Conservation (phyloP, 1,284 basidiomycete species). For the Mycena sp. region DNA sequence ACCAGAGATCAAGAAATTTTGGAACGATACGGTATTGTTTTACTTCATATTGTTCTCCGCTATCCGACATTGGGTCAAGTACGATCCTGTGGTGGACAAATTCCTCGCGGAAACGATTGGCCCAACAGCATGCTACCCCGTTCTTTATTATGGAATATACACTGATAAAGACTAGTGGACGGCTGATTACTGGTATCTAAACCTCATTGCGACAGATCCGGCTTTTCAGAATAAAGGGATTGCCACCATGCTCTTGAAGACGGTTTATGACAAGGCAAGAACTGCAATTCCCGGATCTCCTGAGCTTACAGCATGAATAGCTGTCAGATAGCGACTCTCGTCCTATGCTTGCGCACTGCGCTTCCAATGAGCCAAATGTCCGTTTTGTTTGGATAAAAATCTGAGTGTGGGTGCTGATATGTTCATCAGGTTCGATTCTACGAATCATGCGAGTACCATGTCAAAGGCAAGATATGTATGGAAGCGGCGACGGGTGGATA, state of each 20-base stretch:
- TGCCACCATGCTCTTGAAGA: conserved; percentile 23
- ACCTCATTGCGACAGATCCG: conserved; percentile 20
- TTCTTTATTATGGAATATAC: not conserved
- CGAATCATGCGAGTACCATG: conserved; percentile 20
- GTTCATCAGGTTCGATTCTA: conserved; percentile 20
- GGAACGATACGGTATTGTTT: conserved; percentile 5
- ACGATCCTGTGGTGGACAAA: conserved; percentile 16
- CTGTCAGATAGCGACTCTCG: conserved; percentile 2
- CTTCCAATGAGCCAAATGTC: conserved; percentile 24
- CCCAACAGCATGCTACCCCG: conserved; percentile 5
- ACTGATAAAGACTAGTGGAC: conserved; percentile 9
- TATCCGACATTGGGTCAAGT: not conserved
- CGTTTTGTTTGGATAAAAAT: not conserved
- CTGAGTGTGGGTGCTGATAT: not conserved
- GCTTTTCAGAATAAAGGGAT: conserved; percentile 15
- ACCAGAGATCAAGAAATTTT: conserved; percentile 16
- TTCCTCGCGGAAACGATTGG: conserved; percentile 18
- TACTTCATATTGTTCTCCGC: not conserved
- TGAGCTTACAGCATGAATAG: not conserved
- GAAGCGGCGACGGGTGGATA: conserved; percentile 21
- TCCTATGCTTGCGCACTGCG: conserved; percentile 22
- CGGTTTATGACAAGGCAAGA: conserved; percentile 13
- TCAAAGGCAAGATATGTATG: conserved; percentile 14
- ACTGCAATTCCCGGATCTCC: not conserved
- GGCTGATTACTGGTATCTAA: conserved; percentile 18